Conservation (phyloP, 768 basidiomycete species). For the Termitomyces sp. region DNA sequence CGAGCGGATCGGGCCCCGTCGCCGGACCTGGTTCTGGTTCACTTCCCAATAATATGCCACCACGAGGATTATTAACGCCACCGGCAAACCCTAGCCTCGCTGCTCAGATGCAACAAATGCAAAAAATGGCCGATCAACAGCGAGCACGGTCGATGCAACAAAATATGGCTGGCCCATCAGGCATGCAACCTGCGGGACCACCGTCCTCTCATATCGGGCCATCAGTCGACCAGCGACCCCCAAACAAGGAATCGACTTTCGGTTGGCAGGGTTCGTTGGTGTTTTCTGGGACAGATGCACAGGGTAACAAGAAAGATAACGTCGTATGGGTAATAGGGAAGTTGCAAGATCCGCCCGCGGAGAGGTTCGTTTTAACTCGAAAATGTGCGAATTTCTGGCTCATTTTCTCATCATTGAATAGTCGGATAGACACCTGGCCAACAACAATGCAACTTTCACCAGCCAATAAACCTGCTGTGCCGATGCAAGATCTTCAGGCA, state of each 20-base stretch:
- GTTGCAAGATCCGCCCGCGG: constrained; percentile 24
- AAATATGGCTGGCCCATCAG: constrained; percentile 6
- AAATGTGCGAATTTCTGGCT: not conserved
- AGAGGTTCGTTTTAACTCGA: constrained; percentile 25
- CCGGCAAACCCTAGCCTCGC: constrained; percentile 19
- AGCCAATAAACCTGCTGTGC: constrained; percentile 37
- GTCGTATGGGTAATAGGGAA: constrained; percentile 37
- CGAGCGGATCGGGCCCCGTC: constrained; percentile 7
- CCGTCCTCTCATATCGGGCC: not conserved
- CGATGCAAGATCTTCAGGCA: constrained; percentile 34
- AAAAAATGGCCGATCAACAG: constrained; percentile 45
- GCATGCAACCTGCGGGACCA: constrained; percentile 3
- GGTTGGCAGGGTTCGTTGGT: constrained; percentile 49
- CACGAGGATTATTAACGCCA: constrained; percentile 8
- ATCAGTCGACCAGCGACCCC: constrained; percentile 2
- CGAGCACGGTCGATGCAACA: constrained; percentile 15
- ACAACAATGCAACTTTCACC: constrained; percentile 35
- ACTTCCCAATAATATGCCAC: not conserved
- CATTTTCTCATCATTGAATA: constrained; percentile 20
- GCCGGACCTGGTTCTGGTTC: constrained; percentile 5
- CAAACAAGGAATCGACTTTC: constrained; percentile 3
- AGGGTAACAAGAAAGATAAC: constrained; percentile 38
- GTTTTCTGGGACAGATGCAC: constrained; percentile 38
- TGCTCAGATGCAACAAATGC: constrained; percentile 51
- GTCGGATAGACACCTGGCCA: constrained; percentile 57